Base-by-base conservation (phyloP, 2,329 filamentous ascomycete species). In the Fusarium oligoseptatum region DNA sequence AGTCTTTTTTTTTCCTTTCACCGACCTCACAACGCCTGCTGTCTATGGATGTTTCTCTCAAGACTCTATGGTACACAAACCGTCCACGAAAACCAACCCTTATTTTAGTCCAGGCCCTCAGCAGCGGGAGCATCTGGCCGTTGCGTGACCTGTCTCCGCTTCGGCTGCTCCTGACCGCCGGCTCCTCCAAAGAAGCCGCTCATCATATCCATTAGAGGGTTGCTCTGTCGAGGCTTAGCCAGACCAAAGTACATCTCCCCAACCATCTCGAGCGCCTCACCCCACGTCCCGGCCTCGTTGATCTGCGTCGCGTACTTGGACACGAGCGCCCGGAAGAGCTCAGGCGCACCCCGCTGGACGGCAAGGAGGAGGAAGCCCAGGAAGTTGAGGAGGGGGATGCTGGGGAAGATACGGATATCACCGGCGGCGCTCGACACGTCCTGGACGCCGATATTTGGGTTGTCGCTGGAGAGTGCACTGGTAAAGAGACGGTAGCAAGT, bases 171-270 rank as follows among this genome's bases (percentile, higher is more conserved):
- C 57, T 80, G 77, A 37, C 80, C 87, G n/a, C 88, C 77, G 17
- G 75, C 92, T 22, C 95, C 95, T 58, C 95, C 95, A 80, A 99
- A 94, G 88, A 99, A 91, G 72, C 92, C 95, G 57, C 95, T 95
- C 94, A 99, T 97, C 95, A 99, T 98, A 82, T 99, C 97, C 84
- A 98, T 91, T 83, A 99, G 87, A 4, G 95, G 95, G 83, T 98
- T 98, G 74, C 92, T 93, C 86, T 98, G 95, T 79, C 93, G 90
- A 56, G 95, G 96, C 80, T 95, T 92, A 85, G 92, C 90, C 82
- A 99, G 97, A 39, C 92, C 92, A 85, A 99, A 99, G 87, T 98
- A 99, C 91, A 98, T 95, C 86, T 99, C 96, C 58, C 93, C 96
- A 78, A 99, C 92, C 82, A 94, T 92, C 77, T 95, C 93, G 70